phyloP scores from a whole-genome alignment of 2,329 filamentous ascomycete genomes.

The Aspergillus phoenicis region DNA sequence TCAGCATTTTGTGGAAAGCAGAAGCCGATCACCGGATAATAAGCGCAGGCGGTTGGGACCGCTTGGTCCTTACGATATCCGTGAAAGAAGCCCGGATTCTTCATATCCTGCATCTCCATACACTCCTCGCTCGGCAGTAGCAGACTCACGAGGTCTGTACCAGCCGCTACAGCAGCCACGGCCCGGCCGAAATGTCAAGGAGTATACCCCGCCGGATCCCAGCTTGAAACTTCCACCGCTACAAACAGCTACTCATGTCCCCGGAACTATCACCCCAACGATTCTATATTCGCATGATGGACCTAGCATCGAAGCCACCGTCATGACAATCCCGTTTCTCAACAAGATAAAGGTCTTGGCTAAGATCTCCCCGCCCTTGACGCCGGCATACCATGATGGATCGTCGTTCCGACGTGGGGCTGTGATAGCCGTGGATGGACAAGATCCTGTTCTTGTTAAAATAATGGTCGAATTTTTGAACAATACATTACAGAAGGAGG shows the following conservation, averaged over 20 bases:
- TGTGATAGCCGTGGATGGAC: slow-evolving; percentile 81
- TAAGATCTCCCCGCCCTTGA: slow-evolving; percentile 72
- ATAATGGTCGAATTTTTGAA: slow-evolving; percentile 68
- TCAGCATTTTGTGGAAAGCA: slow-evolving; percentile 34
- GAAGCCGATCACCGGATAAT: slow-evolving; percentile 55
- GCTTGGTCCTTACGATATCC: slow-evolving; percentile 40
- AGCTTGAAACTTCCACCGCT: slow-evolving; percentile 58
- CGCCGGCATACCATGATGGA: slow-evolving; percentile 34
- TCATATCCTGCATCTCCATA: slow-evolving; percentile 49
- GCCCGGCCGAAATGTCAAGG: slow-evolving; percentile 34
- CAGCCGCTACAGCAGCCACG: slow-evolving; percentile 61
- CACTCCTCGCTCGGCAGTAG: slow-evolving; percentile 44
- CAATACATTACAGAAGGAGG: slow-evolving; percentile 54
- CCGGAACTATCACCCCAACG: slow-evolving; percentile 25
- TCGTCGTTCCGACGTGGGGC: slow-evolving; percentile 63
- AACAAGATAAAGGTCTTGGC: slow-evolving; percentile 77
- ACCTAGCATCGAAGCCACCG: slow-evolving; percentile 64
- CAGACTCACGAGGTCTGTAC: slow-evolving; percentile 37
- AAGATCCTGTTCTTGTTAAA: slow-evolving; percentile 63
- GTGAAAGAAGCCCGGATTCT: slow-evolving; percentile 41
- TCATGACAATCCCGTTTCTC: slow-evolving; percentile 73
- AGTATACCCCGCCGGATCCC: slow-evolving; percentile 47
- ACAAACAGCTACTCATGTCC: slow-evolving; percentile 42
- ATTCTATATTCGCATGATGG: slow-evolving; percentile 41
- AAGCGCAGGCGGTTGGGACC: slow-evolving; percentile 66